phyloP scores from a whole-genome alignment of 1,139 yeast genomes.

The Yarrowia galli region DNA sequence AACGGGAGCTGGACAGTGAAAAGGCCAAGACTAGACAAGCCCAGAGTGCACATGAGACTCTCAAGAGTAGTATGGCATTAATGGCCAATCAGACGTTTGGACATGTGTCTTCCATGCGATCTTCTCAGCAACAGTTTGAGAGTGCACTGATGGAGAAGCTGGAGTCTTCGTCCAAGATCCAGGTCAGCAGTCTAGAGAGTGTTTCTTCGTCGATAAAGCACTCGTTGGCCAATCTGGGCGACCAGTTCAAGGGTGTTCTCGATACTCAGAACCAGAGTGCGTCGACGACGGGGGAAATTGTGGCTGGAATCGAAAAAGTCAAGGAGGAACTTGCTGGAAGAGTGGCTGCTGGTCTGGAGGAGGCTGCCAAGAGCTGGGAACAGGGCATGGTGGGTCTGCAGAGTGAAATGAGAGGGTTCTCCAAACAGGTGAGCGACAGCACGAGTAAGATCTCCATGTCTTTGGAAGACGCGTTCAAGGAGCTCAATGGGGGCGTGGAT shows the following conservation, averaged over 20 bases:
- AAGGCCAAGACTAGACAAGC: slow-evolving; percentile 18
- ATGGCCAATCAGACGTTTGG: slow-evolving; percentile 46
- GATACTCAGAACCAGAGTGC: slow-evolving; percentile 25
- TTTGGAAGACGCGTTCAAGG: slow-evolving; percentile 16
- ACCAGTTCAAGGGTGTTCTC: slow-evolving; percentile 12
- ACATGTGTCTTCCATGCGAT: slow-evolving; percentile 35
- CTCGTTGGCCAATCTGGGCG: slow-evolving; percentile 15
- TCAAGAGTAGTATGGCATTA: slow-evolving; percentile 43
- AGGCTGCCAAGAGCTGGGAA: slow-evolving; percentile 25
- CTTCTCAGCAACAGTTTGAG: slow-evolving; percentile 18
- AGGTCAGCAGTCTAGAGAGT: slow-evolving; percentile 13
- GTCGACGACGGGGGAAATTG: slow-evolving; percentile 14
- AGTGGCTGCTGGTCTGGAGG: slow-evolving; percentile 28
- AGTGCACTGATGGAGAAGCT: slow-evolving; percentile 18
- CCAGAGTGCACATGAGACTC: slow-evolving; percentile 37
- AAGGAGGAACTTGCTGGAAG: slow-evolving; percentile 27
- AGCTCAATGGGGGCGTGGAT: slow-evolving; percentile 3
- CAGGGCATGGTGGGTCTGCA: slow-evolving; percentile 17
- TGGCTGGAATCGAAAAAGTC: slow-evolving; percentile 32
- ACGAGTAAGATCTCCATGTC: background rate
- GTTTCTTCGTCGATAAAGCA: slow-evolving; percentile 18
- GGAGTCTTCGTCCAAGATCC: slow-evolving; percentile 6
- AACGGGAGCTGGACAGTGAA: slow-evolving; percentile 39
- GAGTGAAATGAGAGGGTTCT: slow-evolving; percentile 14
- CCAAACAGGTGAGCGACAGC: slow-evolving; percentile 10